Base-by-base conservation (phyloP, 805 yeast species). In the Saccharomycopsis sp. region DNA sequence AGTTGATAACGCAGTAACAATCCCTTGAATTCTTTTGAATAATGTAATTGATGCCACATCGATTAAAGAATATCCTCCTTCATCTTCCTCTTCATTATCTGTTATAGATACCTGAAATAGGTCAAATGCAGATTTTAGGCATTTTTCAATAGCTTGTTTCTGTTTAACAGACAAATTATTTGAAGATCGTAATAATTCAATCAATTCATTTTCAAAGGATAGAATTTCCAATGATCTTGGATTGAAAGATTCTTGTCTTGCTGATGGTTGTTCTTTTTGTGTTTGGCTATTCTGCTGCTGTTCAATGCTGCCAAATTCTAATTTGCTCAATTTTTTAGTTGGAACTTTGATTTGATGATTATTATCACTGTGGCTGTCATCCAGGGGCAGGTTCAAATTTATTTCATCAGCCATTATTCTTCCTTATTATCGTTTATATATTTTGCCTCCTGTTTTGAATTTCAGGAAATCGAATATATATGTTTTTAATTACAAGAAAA, bases 1-100 rank as follows among this genome's bases (percentile, higher is more conserved):
- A 6, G 61, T 55, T 4, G 67, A 60, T 37, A 65, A 43, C 0
- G 64, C 46, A 28, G 57, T 54, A 2, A 66, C 60, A 27, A 63
- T 44, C 11, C 44, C 54, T 44, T 66, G 70, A 53, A 65, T 58
- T 42, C 54, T 55, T n/a, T 59, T 52, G 39, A 57, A 59, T 3
- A 64, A 40, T 5, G 51, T 52, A 4, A 56, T 38, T 9, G 60
- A 53, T 1, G 62, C 56, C 0, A 54, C 31, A 41, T 61, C 66
- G 6, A 60, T 60, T 33, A 62, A 45, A 8, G 62, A 59, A 6
- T 38, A 34, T 5, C 20, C 5, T n/a, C n/a, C 26, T 13, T 32
- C 16, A 5, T 27, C 20, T 14, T 8, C 17, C 4, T 24, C 24
- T 13, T 6, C 36, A 4, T 14, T 24, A 29, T 14, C 37, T 13